Percentiles rank a stretch among this genome's conserved stretches.
Conservation (phyloP, 441 rosid genomes). For the Francoa sonchifolia region DNA sequence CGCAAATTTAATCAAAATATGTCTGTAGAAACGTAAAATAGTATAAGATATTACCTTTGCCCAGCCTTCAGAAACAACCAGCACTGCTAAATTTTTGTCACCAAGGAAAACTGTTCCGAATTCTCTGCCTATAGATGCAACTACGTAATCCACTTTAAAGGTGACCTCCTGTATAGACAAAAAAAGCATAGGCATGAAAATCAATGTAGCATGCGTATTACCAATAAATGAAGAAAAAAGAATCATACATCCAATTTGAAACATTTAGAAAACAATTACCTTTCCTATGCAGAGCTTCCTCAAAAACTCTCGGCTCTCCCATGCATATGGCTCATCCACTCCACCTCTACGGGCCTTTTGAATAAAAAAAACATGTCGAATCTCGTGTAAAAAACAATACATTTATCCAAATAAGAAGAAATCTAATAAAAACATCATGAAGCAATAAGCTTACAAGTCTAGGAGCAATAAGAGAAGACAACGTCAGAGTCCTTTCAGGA, state of each 20-base stretch:
- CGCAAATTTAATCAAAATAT: too few species aligned
- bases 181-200: background rate
- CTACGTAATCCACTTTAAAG: constrained; percentile 75
- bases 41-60: too few species aligned
- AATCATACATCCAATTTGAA: background rate
- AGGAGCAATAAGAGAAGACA: constrained; percentile 78
- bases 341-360: constrained; percentile 86
- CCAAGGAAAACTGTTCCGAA: constrained; percentile 79
- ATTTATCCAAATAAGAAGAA: background rate
- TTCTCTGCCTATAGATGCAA: constrained; percentile 57
- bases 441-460: constrained; percentile 34
- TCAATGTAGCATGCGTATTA: background rate
- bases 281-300: constrained; percentile 93
- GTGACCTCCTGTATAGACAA: constrained; percentile 63
- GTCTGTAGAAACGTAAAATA: background rate
- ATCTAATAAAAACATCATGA: background rate
- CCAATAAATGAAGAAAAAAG: background rate
- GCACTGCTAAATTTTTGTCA: constrained; percentile 48
- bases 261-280: constrained; percentile 30
- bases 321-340: constrained; percentile 87
- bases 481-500: constrained; percentile 71
- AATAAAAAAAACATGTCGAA: constrained; percentile 9
- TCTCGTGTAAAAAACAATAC: background rate
- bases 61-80: constrained; percentile 73
- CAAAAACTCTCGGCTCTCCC: constrained; percentile 87